Percentiles rank a stretch among this genome's conserved stretches.
Conservation (phyloP, 1,139 yeast species). For the Scheffersomyces illinoinensis region DNA sequence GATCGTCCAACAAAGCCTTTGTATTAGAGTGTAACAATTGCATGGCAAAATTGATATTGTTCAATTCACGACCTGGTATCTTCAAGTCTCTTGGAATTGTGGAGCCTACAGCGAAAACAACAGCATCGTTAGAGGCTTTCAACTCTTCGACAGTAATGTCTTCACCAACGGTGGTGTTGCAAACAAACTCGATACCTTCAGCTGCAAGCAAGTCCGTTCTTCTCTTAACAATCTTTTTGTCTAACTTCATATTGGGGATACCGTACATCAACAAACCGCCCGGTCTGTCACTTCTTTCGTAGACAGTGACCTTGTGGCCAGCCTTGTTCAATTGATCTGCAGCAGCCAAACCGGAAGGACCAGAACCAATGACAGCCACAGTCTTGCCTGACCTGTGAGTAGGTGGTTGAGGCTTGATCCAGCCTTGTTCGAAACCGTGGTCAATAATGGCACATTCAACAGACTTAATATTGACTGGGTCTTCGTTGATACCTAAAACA, state of each 20-base stretch:
- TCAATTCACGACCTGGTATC: slow-evolving; percentile 90
- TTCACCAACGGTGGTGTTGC: slow-evolving; percentile 81
- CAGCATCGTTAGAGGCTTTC: slow-evolving; percentile 70
- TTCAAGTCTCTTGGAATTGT: slow-evolving; percentile 94
- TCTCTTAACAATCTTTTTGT: slow-evolving; percentile 88
- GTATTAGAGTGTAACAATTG: slow-evolving; percentile 86
- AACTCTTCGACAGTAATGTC: slow-evolving; percentile 73
- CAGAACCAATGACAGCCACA: slow-evolving; percentile 91
- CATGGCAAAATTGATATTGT: slow-evolving; percentile 94
- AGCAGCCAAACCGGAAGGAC: slow-evolving; percentile 95
- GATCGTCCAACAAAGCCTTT: slow-evolving; percentile 79
- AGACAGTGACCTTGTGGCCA: slow-evolving; percentile 88
- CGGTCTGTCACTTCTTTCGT: slow-evolving; percentile 91
- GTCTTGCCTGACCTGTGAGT: slow-evolving; percentile 75
- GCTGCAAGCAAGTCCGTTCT: slow-evolving; percentile 89
- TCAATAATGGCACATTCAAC: slow-evolving; percentile 96
- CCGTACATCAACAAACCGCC: slow-evolving; percentile 99
- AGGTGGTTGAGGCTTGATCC: slow-evolving; percentile 90
- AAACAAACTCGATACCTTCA: slow-evolving; percentile 81
- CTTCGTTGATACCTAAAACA: slow-evolving; percentile 90
- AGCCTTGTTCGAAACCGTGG: slow-evolving; percentile 93
- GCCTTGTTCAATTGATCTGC: slow-evolving; percentile 97
- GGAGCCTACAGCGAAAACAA: slow-evolving; percentile 91
- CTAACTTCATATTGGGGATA: slow-evolving; percentile 98
- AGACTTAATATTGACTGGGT: slow-evolving; percentile 95